Evolutionary conservation across 192 early-diverging fungal species (phyloP), one percentile per base, ranked within the genome.

Genomic region (Coemansia sp.): DNA sequence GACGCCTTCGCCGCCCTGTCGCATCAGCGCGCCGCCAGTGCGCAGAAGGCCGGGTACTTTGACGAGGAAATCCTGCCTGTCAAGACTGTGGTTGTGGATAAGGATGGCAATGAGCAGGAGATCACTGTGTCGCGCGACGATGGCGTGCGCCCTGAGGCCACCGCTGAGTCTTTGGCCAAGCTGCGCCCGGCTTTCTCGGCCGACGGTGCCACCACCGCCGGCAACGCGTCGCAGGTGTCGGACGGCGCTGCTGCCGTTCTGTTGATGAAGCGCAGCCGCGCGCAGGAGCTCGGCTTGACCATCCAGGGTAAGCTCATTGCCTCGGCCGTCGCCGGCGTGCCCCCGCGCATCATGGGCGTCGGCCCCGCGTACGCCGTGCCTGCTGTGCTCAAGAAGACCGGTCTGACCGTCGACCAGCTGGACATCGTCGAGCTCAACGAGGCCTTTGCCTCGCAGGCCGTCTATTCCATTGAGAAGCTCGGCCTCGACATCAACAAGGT

Each of bases 201-300:
- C 45, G 78, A 88, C 24, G 95, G 94, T 53, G 71, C 81, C 57
- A 93, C 94, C 50, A 96, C 94, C 30, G 96, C 95, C 41, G 96
- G 93, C 54, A 96, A 93, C 68, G 87, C 94, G 41, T 99, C 96
- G 50, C 94, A 99, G 84, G 93, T 98, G 53, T 94, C 95, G 12
- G 96, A 99, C 71, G 95, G 95, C 66, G 96, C 95, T 23, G 96
- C 94, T 23, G 95, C 91, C 15, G 93, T 95, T 55, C 82, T 99
- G 49, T 78, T 99, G 69, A 94, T 94, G 89, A 93, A 91, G 81
- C 88, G 96, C 63, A 89, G 86, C 78, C 88, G 83, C 37, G 96
- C 96, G 3, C 80, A 91, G 63, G 91, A 87, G 78, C 84, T 95
- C 15, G 87, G 90, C 15, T 80, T 96, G 58, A 85, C 91, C 64